A percentile compares a stretch with the other conserved stretches of the same genome.
Evolutionary conservation across 352 stramenopile genomes (phyloP).

Genomic region (Globisporangium cederbergense): DNA sequence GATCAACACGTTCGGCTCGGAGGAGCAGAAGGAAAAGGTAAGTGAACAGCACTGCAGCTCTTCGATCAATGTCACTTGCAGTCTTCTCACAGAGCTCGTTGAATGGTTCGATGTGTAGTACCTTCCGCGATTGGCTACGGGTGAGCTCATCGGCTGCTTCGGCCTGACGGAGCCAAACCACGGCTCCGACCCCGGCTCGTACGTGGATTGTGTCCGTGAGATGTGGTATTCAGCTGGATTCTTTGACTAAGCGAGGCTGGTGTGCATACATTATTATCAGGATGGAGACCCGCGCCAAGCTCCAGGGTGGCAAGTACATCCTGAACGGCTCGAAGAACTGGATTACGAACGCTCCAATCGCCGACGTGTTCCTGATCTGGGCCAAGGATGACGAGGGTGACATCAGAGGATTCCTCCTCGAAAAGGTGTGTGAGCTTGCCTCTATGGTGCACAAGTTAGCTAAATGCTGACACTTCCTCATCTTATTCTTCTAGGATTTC

Average conservation of each 20-base stretch:
- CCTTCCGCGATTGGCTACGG: slow-evolving; percentile 91
- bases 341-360: slow-evolving; percentile 98
- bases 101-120: slow-evolving; percentile 61
- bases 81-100: slow-evolving; percentile 2
- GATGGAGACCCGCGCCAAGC: slow-evolving; percentile 94
- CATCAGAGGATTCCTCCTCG: slow-evolving; percentile 94
- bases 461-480: not conserved
- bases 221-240: not conserved
- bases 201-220: slow-evolving; percentile 15
- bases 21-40: slow-evolving; percentile 94
- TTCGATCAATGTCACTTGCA: not conserved
- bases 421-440: slow-evolving; percentile 59
- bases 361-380: slow-evolving; percentile 97
- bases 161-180: slow-evolving; percentile 98
- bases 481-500: slow-evolving; percentile 49
- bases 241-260: not conserved
- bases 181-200: slow-evolving; percentile 93
- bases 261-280: slow-evolving; percentile 19
- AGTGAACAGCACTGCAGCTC: not conserved
- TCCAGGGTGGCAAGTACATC: slow-evolving; percentile 91
- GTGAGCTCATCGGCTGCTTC: slow-evolving; percentile 97
- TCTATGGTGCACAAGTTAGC: not conserved
- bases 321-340: slow-evolving; percentile 93
- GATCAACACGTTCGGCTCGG: slow-evolving; percentile 96
- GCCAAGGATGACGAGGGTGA: slow-evolving; percentile 93